These are phyloP conservation scores for Dactylellina cionopaga DNA, from an alignment of 2,329 filamentous ascomycete genomes.

Conservation along the genomic window DNA sequence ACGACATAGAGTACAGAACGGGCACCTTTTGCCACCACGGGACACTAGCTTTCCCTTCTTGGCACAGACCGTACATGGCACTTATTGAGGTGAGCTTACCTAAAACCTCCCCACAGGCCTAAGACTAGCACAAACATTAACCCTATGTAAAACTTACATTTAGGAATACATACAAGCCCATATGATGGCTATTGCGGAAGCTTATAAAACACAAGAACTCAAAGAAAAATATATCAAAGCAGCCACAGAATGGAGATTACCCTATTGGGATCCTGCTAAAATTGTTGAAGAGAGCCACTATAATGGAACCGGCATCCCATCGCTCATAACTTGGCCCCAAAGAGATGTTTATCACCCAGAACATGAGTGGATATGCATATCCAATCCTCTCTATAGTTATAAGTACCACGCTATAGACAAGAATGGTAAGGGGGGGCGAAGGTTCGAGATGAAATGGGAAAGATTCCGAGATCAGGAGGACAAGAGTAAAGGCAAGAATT, in stretches of 20 bases:
- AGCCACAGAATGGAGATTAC: conserved; percentile 13
- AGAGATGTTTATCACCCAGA: background rate
- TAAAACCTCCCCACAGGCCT: background rate
- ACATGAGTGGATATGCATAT: background rate
- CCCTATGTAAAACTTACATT: background rate
- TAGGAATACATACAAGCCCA: conserved; percentile 9
- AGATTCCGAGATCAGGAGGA: too few species aligned
- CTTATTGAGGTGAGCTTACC: conserved; percentile 28
- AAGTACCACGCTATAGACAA: background rate
- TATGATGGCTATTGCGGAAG: conserved; percentile 6
- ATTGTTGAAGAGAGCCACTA: background rate
- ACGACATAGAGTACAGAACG: background rate
- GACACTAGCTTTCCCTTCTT: conserved; percentile 55
- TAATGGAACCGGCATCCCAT: conserved; percentile 7
- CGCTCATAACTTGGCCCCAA: background rate
- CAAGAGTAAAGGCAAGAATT: too few species aligned
- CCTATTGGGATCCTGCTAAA: conserved; percentile 29
- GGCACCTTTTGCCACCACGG: conserved; percentile 55
- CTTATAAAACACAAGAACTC: background rate
- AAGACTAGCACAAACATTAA: background rate
- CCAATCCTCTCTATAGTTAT: conserved; percentile 4
- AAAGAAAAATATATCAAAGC: conserved; percentile 1
- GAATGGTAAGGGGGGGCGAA: background rate
- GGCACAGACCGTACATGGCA: conserved; percentile 57
- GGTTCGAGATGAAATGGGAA: background rate